These are phyloP conservation scores for Rhynchospora tenuis DNA, from an alignment of 176 grass and related monocot genomes.

Conservation along the genomic window DNA sequence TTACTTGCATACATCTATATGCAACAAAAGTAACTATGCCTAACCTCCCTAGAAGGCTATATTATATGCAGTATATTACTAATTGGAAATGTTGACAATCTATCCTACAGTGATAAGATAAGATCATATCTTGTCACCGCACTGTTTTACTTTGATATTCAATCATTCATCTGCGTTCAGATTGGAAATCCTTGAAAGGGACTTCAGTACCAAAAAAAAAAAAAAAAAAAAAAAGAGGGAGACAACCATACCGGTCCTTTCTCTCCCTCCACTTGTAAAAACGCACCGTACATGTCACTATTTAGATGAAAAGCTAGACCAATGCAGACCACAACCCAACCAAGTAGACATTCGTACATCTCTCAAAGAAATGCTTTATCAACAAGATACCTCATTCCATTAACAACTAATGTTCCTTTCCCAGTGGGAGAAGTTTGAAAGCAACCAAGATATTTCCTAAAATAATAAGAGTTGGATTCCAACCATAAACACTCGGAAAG, in stretches of 20 bases:
- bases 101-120: neutral
- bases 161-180: neutral
- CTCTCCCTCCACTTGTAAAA: neutral
- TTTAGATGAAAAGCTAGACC: slow-evolving; percentile 11
- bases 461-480: neutral
- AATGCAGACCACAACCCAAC: neutral
- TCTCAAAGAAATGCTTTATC: neutral
- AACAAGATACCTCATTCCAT: neutral
- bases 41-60: no score
- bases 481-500: neutral
- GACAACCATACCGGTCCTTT: neutral
- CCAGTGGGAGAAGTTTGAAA: neutral
- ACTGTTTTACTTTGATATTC: neutral
- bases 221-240: neutral
- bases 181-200: neutral
- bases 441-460: slow-evolving; percentile 11
- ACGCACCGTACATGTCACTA: neutral
- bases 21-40: no score
- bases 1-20: neutral
- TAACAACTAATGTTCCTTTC: neutral
- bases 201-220: neutral
- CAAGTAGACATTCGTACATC: neutral
- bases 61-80: no score
- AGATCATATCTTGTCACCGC: neutral
- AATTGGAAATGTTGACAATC: neutral